Base-by-base conservation (phyloP, 2,329 filamentous ascomycete species). In the Coniochaeta prunicola region DNA sequence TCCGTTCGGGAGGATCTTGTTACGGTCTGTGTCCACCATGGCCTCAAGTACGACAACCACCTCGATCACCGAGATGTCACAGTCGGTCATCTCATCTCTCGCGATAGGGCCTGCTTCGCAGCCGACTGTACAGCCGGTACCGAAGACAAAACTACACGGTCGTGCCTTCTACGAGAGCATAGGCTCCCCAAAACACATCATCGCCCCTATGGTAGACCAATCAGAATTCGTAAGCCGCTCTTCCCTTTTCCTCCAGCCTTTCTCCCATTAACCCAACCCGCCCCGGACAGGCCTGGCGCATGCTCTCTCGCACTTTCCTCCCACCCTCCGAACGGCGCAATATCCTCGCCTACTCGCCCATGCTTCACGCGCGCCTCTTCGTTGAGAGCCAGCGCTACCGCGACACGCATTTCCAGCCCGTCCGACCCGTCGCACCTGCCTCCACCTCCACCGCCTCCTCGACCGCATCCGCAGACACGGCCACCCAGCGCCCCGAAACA, bases 181-280 rank as follows among this genome's bases (percentile, higher is more conserved):
- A 62, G 94, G 94, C 24, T 92, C 89, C 61, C 94, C 94, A 1
- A 96, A 91, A 74, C 87, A 89, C 64, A 85, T 99, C 31, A 82
- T 99, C 58, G 94, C 94, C 34, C 94, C 94, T 36, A 99, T 99
- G 94, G 94, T 99, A 24, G 93, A 99, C 70, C 91, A 97, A 73
- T 97, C 92, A 33, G 94, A 99, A 78, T 97, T 97, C 77, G 92
- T 96, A 79, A 64, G 88, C n/a, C n/a, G n/a, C n/a, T 78, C 53
- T 30, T n/a, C 19, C 26, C n/a, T n/a, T 17, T 9, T 59, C 62
- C 57, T 59, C 28, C 38, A 53, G 50, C 12, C 12, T 1, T 31
- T 53, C 2, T 3, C 24, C 36, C 2, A n/a, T n/a, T 17, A 38
- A 30, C 24, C 28, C n/a, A 4, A 9, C n/a, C 30, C 15, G 15